These are phyloP conservation scores for Paraurostyla sp. DNA, from an alignment of 73 alveolate species.

Conservation along the genomic window DNA sequence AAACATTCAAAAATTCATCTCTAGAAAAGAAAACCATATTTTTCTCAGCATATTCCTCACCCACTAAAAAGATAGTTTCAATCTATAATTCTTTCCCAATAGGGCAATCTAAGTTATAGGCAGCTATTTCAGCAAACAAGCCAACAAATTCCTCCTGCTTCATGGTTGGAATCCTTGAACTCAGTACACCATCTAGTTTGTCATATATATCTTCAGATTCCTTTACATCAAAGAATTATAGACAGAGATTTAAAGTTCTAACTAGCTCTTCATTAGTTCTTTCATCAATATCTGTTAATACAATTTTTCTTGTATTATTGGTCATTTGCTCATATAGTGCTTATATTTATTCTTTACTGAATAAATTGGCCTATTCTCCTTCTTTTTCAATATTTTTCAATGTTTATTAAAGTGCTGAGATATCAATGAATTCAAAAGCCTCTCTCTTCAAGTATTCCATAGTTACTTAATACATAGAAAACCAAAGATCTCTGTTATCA, in stretches of 20 bases:
- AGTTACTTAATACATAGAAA: neutral
- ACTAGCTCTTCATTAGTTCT: neutral
- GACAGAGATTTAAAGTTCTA: neutral
- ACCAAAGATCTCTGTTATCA: slow-evolving; percentile 29
- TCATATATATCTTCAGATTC: neutral
- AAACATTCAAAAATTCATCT: neutral
- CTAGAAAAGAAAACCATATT: neutral
- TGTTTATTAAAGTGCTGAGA: neutral
- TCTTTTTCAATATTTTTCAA: neutral
- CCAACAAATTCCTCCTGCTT: neutral
- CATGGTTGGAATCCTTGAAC: neutral
- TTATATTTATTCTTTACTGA: neutral
- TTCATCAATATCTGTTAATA: neutral
- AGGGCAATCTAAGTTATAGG: neutral
- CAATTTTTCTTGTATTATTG: neutral
- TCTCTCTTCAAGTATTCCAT: neutral
- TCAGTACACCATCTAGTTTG: neutral
- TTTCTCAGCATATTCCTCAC: neutral
- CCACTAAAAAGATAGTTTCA: neutral
- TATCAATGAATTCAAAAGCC: neutral
- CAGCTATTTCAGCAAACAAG: neutral
- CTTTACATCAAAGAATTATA: neutral
- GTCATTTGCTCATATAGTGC: neutral
- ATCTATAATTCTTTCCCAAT: neutral
- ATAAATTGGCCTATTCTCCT: neutral